Percentiles rank a stretch among this genome's conserved stretches.
Conservation (phyloP, 2,329 filamentous ascomycete genomes). For the Aspergillus uvarum region DNA sequence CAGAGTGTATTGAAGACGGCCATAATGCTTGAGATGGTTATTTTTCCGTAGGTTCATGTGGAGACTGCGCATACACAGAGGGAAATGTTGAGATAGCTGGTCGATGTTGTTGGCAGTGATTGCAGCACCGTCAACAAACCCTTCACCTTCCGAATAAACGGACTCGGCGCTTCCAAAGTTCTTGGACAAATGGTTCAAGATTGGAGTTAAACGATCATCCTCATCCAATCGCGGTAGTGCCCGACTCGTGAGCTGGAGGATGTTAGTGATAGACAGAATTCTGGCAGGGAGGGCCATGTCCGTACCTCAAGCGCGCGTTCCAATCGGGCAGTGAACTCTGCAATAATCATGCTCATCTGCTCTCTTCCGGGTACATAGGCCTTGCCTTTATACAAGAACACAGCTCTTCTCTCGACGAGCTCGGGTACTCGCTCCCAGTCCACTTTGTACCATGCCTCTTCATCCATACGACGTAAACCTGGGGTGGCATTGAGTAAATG, state of each 20-base stretch:
- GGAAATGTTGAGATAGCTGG: constrained; percentile 75
- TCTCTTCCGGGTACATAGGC: constrained; percentile 88
- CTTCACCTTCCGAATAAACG: constrained; percentile 67
- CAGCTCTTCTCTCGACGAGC: constrained; percentile 74
- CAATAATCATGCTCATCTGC: constrained; percentile 83
- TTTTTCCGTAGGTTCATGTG: constrained; percentile 84
- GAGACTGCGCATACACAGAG: constrained; percentile 89
- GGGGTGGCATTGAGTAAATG: constrained; percentile 61
- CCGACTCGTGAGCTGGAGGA: constrained; percentile 72
- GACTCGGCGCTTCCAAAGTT: constrained; percentile 93
- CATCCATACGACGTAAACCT: constrained; percentile 58
- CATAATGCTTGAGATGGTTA: constrained; percentile 88
- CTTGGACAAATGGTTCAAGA: constrained; percentile 81
- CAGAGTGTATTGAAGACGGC: constrained; percentile 88
- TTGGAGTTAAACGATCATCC: constrained; percentile 82
- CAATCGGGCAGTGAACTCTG: constrained; percentile 77
- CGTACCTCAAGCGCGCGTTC: constrained; percentile 79
- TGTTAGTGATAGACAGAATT: constrained; percentile 18
- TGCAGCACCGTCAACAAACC: constrained; percentile 65
- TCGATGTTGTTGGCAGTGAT: constrained; percentile 81
- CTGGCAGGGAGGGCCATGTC: constrained; percentile 10
- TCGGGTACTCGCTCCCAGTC: constrained; percentile 94
- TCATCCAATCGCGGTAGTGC: constrained; percentile 90
- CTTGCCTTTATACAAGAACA: constrained; percentile 76
- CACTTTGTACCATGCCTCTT: constrained; percentile 92